Conservation (phyloP, 2,329 filamentous ascomycete species). For the Ophiostoma piceae region DNA sequence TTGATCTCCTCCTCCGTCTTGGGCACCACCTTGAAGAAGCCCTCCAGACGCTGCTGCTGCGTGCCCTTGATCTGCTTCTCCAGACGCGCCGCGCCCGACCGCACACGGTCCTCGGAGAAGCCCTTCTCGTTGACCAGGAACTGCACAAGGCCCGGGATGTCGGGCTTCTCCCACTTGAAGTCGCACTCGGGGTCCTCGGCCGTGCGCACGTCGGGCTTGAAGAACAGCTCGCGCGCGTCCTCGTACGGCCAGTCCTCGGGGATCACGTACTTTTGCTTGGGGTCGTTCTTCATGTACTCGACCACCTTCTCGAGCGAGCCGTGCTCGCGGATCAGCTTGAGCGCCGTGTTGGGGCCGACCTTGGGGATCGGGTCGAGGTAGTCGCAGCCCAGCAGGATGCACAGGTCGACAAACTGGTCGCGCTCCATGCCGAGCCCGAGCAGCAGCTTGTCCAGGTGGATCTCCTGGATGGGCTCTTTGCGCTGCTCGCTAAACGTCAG, state of each 20-base stretch:
- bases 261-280: constrained; percentile 73
- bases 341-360: constrained; percentile 81
- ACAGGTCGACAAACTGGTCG: constrained; percentile 93
- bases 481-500: constrained; percentile 95
- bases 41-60: constrained; percentile 86
- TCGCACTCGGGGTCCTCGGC: constrained; percentile 85
- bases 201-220: constrained; percentile 78
- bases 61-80: constrained; percentile 87
- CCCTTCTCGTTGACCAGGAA: constrained; percentile 92
- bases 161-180: constrained; percentile 95
- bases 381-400: constrained; percentile 94
- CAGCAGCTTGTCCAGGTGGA: constrained; percentile 79
- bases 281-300: constrained; percentile 68
- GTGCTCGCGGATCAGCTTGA: constrained; percentile 92
- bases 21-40: constrained; percentile 91
- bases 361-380: constrained; percentile 97
- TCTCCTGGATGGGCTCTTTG: constrained; percentile 96
- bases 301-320: constrained; percentile 82
- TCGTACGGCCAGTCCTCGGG: constrained; percentile 96
- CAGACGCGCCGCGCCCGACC: constrained; percentile 68
- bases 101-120: constrained; percentile 91
- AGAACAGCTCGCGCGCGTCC: constrained; percentile 87
- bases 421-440: constrained; percentile 84
- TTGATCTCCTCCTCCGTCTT: constrained; percentile 85
- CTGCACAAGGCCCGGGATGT: constrained; percentile 81